Base-by-base conservation (phyloP, 1,139 yeast genomes). In the Hyphopichia wangnamkhiaoensis region DNA sequence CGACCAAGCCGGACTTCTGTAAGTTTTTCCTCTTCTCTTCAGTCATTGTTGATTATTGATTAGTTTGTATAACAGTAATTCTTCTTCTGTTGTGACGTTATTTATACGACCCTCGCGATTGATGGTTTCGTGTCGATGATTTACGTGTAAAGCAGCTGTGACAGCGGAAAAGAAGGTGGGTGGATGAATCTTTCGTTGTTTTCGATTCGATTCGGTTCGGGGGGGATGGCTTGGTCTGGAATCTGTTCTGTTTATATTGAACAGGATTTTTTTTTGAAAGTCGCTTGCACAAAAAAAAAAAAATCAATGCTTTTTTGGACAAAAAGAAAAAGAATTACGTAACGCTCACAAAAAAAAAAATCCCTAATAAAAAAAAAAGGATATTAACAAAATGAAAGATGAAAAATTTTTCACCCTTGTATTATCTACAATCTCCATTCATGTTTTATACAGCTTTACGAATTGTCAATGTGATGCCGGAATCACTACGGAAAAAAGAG, bases 1-100 rank as follows among this genome's bases (percentile, higher is more conserved):
- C 93, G 42, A 93, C 84, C 48, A 88, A 71, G 30, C 88, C 94
- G 19, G 79, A 63, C 29, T 65, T 71, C 49, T 71, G 74, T 44
- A 73, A 64, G 41, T 59, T 58, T 45, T 56, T 62, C 43, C 58
- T 63, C 41, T 60, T 62, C 14, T 59, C 64, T 45, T 67, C 73
- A n/a, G 65, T 46, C 74, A 67, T 67, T 8, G 24, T n/a, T 44
- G 14, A 40, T 39, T 7, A 10, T 21, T 21, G 24, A 21, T 10
- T 21, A 21, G 7, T 7, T 21, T 21, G 24, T 10, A 7, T 21
- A 21, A 10, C 7, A 10, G 7, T 10, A 21, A 21, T 7, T 21
- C 7, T 21, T 7, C 10, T 21, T 7, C 7, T 7, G 24, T 21
- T 21, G 24, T 21, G n/a, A n/a, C n/a, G n/a, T n/a, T n/a, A n/a